A percentile compares a stretch with the other conserved stretches of the same genome.
These are phyloP conservation scores for Cardamine chenopodiifolia DNA, from an alignment of 345 rosid species.

Conservation along the genomic window DNA sequence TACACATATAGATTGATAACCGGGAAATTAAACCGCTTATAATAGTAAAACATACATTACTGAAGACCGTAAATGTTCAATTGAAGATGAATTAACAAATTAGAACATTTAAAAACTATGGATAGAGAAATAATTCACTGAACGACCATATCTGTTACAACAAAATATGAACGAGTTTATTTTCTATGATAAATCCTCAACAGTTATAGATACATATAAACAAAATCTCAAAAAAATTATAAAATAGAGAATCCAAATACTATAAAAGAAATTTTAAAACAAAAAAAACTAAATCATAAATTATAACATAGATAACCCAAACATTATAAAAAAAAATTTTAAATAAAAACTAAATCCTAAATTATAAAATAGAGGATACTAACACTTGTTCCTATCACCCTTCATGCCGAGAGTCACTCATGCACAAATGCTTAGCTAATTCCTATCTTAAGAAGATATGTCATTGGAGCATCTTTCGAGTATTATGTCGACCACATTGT, in stretches of 20 bases:
- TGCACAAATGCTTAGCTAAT: constrained; percentile 79
- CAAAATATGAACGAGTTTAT: neutral
- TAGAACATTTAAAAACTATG: neutral
- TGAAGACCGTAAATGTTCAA: neutral
- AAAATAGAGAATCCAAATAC: too few species aligned
- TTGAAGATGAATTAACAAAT: neutral
- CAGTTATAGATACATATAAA: neutral
- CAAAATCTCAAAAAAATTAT: too few species aligned
- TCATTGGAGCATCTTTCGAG: constrained; percentile 70
- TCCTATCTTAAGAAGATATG: constrained; percentile 67
- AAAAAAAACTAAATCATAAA: too few species aligned
- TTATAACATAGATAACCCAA: too few species aligned
- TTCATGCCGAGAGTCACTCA: constrained; percentile 52
- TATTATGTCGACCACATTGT: constrained; percentile 80
- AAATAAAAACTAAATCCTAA: too few species aligned
- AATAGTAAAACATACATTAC: neutral
- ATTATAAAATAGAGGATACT: too few species aligned
- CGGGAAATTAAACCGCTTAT: neutral
- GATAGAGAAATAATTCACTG: neutral
- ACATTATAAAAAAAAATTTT: too few species aligned
- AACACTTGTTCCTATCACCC: constrained; percentile 65
- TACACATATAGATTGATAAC: neutral
- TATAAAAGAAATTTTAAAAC: too few species aligned
- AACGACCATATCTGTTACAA: neutral
- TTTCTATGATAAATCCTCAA: neutral